phyloP scores from a whole-genome alignment of 2,329 filamentous ascomycete species.

The Tolypocladium nubicola region DNA sequence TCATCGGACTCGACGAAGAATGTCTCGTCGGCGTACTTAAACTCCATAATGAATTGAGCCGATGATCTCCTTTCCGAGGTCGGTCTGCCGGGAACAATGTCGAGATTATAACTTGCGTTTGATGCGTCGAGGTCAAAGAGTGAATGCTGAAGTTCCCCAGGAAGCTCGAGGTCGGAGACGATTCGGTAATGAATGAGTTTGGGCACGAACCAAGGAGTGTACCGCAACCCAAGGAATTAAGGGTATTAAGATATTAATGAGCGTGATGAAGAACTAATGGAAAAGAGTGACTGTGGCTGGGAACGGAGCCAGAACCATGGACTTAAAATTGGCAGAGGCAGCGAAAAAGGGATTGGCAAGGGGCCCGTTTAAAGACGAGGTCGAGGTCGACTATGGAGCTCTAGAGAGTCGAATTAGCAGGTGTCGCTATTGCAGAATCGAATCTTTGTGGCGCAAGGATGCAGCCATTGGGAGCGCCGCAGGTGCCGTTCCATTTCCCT shows the following conservation, averaged over 20 bases:
- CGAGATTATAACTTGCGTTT: constrained; percentile 1
- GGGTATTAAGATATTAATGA: constrained; percentile 50
- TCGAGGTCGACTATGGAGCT: constrained; percentile 27
- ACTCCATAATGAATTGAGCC: constrained; percentile 33
- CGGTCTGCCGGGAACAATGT: constrained; percentile 4
- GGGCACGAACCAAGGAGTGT: constrained; percentile 21
- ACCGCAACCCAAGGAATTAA: constrained; percentile 29
- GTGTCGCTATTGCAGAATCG: constrained; percentile 9
- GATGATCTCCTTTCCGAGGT: neutral
- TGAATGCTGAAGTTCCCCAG: constrained; percentile 39
- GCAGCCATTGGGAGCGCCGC: constrained; percentile 2
- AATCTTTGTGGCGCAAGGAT: constrained; percentile 13
- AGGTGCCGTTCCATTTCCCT: constrained; percentile 5
- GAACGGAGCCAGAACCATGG: constrained; percentile 34
- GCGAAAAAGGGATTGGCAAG: constrained; percentile 31
- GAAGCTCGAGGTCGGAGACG: constrained; percentile 35
- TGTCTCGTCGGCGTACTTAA: constrained; percentile 29
- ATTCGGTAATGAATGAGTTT: constrained; percentile 26
- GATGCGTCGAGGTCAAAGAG: constrained; percentile 27
- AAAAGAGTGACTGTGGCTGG: constrained; percentile 50
- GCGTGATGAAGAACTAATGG: constrained; percentile 37
- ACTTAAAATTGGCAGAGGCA: constrained; percentile 18
- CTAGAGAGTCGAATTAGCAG: constrained; percentile 26
- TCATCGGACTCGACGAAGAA: constrained; percentile 49
- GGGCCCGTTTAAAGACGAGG: constrained; percentile 35